These are phyloP conservation scores for Ustilago hordei DNA, from an alignment of 1,284 basidiomycete genomes.

Conservation along the genomic window DNA sequence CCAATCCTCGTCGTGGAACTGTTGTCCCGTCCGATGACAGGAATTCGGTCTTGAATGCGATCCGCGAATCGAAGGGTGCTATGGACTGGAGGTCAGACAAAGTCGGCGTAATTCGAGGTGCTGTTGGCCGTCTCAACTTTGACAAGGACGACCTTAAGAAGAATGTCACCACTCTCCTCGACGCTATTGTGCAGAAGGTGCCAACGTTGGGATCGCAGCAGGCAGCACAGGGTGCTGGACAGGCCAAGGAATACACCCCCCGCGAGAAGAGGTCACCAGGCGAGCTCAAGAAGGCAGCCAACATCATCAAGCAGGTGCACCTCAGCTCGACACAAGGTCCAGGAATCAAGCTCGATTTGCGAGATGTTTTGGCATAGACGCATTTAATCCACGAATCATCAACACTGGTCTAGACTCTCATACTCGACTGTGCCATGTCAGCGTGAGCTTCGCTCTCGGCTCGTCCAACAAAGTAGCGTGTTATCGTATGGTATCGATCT, in stretches of 20 bases:
- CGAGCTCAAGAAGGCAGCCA: conserved; percentile 53
- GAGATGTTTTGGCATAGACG: conserved; percentile 51
- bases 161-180: conserved; percentile 83
- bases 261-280: conserved; percentile 34
- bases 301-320: conserved; percentile 74
- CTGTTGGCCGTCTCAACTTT: conserved; percentile 75
- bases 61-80: conserved; percentile 82
- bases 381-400: not conserved
- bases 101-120: conserved; percentile 82
- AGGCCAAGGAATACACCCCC: conserved; percentile 32
- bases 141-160: conserved; percentile 79
- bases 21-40: conserved; percentile 85
- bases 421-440: not conserved
- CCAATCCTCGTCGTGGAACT: conserved; percentile 90
- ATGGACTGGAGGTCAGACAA: conserved; percentile 95
- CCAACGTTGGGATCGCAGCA: conserved; percentile 45
- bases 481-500: not conserved
- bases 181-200: conserved; percentile 74
- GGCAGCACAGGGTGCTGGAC: conserved; percentile 34
- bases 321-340: conserved; percentile 88
- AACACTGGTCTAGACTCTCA: not conserved
- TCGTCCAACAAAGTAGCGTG: not conserved
- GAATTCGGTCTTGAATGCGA: conserved; percentile 73
- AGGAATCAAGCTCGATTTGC: conserved; percentile 76
- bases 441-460: not conserved